Evolutionary conservation across 768 basidiomycete species (phyloP), one percentile per base, ranked within the genome.

Genomic region (Podaxis sp.): DNA sequence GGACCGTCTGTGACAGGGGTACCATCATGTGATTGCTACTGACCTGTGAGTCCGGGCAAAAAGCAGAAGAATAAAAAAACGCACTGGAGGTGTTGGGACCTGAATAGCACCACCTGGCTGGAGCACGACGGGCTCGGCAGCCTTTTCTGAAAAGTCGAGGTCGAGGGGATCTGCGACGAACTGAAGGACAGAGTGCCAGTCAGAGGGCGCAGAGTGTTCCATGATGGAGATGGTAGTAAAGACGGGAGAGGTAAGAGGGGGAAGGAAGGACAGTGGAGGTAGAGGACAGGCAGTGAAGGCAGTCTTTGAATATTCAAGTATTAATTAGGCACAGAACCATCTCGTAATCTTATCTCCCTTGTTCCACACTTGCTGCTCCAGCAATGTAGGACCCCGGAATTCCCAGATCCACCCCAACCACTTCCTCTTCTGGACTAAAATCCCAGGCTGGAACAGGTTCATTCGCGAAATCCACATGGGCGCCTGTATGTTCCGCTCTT

Each of bases 51-150:
- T 35, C 50, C 37, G 21, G 28, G 50, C 25, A 35, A 44, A 35
- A 47, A 32, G 4, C 42, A 55, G 32, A 42, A 62, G 47, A 37
- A 9, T 11, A 16, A 18, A 16, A 18, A 35, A 10, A 71, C 84
- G 62, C 67, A 88, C 86, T 36, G 87, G 88, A 23, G 87, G 87
- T 2, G 88, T 89, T 32, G 88, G 87, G 11, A 86, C 74, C 65
- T 87, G 85, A 36, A 56, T 58, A 63, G 57, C 67, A 62, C 32
- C 66, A 64, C 42, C 44, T 65, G 60, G 63, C 56, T 40, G 55
- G 57, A 28, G 54, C 55, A 50, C 65, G 64, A 61, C 67, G 70
- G 55, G 37, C 64, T 66, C 73, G 44, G 67, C 67, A 10, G 71
- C 71, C 62, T 79, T 79, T 65, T 81, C 65, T 38, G 68, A 71